These are phyloP conservation scores for Neohortaea acidophila DNA, from an alignment of 495 filamentous ascomycete genomes.

Conservation along the genomic window DNA sequence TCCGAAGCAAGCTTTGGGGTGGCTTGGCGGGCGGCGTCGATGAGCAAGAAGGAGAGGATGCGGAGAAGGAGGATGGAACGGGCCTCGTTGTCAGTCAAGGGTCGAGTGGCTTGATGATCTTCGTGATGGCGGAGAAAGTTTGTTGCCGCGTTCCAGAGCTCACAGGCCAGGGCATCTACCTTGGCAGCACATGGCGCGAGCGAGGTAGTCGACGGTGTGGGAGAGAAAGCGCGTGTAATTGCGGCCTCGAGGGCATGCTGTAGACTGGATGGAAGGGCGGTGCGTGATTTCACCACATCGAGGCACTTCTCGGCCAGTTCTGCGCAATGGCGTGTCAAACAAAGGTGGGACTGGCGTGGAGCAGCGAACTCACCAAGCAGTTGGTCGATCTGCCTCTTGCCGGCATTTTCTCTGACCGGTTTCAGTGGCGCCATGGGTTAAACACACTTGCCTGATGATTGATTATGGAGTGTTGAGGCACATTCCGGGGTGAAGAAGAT, in stretches of 20 bases:
- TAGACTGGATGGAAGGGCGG: background rate
- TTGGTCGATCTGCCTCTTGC: slow-evolving; percentile 1
- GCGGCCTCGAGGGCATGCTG: slow-evolving; percentile 1
- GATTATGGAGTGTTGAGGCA: too few species aligned
- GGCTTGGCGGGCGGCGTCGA: slow-evolving; percentile 42
- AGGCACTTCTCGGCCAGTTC: slow-evolving; percentile 1
- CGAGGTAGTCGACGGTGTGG: background rate
- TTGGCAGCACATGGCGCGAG: background rate
- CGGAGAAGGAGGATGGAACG: slow-evolving; percentile 32
- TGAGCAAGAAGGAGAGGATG: slow-evolving; percentile 53
- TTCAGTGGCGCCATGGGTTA: slow-evolving; percentile 9
- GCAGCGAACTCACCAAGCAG: slow-evolving; percentile 4
- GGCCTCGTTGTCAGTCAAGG: background rate
- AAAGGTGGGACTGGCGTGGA: background rate
- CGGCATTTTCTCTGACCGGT: slow-evolving; percentile 5
- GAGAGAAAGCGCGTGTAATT: slow-evolving; percentile 6
- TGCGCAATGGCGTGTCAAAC: background rate
- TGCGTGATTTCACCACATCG: slow-evolving; percentile 3
- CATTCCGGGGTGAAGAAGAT: too few species aligned
- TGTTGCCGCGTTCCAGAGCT: slow-evolving; percentile 55
- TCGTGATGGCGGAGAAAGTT: slow-evolving; percentile 27
- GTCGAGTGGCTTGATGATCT: slow-evolving; percentile 11
- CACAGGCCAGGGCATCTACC: slow-evolving; percentile 34
- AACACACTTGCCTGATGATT: too few species aligned
- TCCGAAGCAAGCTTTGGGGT: slow-evolving; percentile 26